phyloP scores from a whole-genome alignment of 73 alveolate genomes.

The Vitrella brassicaformis region DNA sequence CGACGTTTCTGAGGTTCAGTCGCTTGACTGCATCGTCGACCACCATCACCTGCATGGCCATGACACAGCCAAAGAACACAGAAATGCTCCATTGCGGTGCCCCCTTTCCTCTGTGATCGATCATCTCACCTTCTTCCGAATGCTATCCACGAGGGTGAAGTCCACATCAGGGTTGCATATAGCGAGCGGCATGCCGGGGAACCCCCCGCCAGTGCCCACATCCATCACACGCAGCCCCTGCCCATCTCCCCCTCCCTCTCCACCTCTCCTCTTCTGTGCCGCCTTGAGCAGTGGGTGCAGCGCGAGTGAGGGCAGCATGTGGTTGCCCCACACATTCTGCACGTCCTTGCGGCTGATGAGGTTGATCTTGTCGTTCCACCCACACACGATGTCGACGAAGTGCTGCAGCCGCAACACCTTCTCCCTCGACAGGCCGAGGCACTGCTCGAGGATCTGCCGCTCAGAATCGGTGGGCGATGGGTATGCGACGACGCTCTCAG shows the following conservation, averaged over 20 bases:
- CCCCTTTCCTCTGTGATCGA: too few relatives aligned
- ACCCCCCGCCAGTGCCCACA: slow-evolving; percentile 1
- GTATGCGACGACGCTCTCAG: too few relatives aligned
- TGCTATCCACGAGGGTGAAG: not conserved
- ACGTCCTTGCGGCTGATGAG: not conserved
- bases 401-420: not conserved
- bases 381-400: not conserved
- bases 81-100: too few relatives aligned
- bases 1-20: not conserved
- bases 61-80: too few relatives aligned
- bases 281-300: not conserved
- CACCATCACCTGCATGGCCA: too few relatives aligned
- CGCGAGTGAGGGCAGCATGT: not conserved
- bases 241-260: not conserved
- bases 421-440: not conserved
- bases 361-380: not conserved
- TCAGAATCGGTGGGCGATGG: not conserved
- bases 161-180: not conserved
- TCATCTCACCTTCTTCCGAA: not conserved
- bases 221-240: not conserved
- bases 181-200: not conserved
- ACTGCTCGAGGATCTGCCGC: not conserved
- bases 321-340: not conserved
- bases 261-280: not conserved
- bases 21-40: not conserved